Evolutionary conservation across 768 basidiomycete genomes (phyloP).

Genomic region (Pleurotus giganteus): DNA sequence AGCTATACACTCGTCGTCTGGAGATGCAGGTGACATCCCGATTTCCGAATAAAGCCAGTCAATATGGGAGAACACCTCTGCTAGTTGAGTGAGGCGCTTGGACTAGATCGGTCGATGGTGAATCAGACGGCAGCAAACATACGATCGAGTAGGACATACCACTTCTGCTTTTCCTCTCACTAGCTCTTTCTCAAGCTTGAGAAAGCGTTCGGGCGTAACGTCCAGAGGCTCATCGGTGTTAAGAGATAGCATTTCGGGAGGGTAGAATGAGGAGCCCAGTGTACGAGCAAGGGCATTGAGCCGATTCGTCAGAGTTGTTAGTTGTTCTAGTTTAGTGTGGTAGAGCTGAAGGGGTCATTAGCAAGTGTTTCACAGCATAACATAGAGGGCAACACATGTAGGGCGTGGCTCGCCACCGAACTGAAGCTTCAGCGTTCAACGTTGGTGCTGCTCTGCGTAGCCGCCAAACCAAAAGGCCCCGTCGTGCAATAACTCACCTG

Average conservation of each 20-base stretch:
- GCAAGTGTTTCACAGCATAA: background rate
- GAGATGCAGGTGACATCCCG: slow-evolving; percentile 62
- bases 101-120: too few relatives aligned
- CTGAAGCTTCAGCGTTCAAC: background rate
- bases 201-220: slow-evolving; percentile 79
- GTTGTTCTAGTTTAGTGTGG: slow-evolving; percentile 74
- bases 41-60: slow-evolving; percentile 84
- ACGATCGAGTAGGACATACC: slow-evolving; percentile 52
- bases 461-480: too few relatives aligned
- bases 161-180: slow-evolving; percentile 85
- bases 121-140: too few relatives aligned
- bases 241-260: slow-evolving; percentile 48
- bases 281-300: slow-evolving; percentile 57
- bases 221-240: slow-evolving; percentile 49
- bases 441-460: background rate
- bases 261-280: slow-evolving; percentile 58
- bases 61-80: slow-evolving; percentile 66
- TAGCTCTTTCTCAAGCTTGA: slow-evolving; percentile 79
- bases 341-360: slow-evolving; percentile 48
- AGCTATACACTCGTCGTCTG: slow-evolving; percentile 41
- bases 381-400: too few relatives aligned
- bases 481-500: slow-evolving; percentile 49
- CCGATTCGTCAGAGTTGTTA: slow-evolving; percentile 68
- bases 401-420: too few relatives aligned
- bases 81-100: slow-evolving; percentile 66